Conservation (phyloP, 345 rosid species). For the Punica granatum region DNA sequence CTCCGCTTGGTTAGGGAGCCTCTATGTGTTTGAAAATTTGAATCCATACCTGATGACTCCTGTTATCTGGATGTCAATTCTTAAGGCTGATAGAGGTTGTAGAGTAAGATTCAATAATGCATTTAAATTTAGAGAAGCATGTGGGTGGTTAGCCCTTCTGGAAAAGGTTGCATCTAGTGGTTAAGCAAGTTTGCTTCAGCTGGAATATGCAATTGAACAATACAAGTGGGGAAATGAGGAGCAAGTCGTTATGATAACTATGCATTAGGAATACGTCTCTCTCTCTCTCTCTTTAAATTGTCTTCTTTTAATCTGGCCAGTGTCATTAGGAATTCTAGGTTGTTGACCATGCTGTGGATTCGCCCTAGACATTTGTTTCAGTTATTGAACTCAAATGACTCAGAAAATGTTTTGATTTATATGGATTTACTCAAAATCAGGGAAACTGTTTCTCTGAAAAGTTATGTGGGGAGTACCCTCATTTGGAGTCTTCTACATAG, state of each 20-base stretch:
- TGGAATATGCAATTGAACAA: background rate
- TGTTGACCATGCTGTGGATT: no score
- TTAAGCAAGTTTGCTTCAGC: background rate
- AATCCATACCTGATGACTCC: background rate
- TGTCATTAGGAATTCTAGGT: no score
- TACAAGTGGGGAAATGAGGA: background rate
- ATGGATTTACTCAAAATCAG: background rate
- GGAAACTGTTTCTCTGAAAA: background rate
- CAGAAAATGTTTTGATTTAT: background rate
- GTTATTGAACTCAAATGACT: background rate
- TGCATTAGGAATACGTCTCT: no score
- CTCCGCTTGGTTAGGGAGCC: background rate
- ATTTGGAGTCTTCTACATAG: background rate
- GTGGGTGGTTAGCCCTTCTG: background rate
- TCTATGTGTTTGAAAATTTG: background rate
- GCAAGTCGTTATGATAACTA: background rate
- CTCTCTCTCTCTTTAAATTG: no score
- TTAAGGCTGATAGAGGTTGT: background rate
- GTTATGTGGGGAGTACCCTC: background rate
- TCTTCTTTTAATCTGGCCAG: no score
- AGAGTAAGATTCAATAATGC: background rate
- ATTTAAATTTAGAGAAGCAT: background rate
- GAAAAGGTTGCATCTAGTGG: background rate
- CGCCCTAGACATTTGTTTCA: background rate
- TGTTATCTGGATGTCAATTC: background rate